Evolutionary conservation across 257 asterid genomes (phyloP), one percentile per base, ranked within the genome.

Genomic region (Anisodus tanguticus): DNA sequence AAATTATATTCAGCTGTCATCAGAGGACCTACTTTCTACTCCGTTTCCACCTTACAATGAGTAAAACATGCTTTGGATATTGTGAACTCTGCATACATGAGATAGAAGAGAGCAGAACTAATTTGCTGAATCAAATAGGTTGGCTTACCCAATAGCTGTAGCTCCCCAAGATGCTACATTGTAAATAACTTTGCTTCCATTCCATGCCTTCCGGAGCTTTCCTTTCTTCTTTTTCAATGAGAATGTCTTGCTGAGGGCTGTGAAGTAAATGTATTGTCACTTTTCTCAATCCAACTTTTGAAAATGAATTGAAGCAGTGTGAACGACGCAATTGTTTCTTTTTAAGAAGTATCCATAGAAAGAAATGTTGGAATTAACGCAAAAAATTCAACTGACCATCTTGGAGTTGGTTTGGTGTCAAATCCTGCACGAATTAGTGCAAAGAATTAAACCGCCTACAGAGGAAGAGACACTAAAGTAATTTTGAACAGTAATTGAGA

Each of bases 121-220:
- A 45, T 71, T 13, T 31, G 71, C 55, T 22, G 78, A 84, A 71
- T 82, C 70, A 78, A 54, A 83, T 60, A 87, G 84, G 68, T 83
- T 57, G 59, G 83, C 97, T 90, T 86, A 97, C 99, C 99, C 99
- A 81, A 97, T 88, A 80, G 98, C 99, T 76, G 99, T 97, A 84
- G 99, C 98, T 84, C 99, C 99, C 99, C 99, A 97, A 17, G 99
- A 97, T 67, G 98, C 99, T 74, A 97, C 97, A 55, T 95, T 97
- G 86, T 97, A 97, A 35, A 97, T 85, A 19, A 95, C 98, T 90
- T 91, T 93, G 94, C 97, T 94, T 85, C 99, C 99, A 84, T 97
- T 98, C 97, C 97, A 97, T 59, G 98, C 98, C 91, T 93, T 97
- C 22, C 93, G 95, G 85, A 97, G 93, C 92, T 92, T 97, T 82